Evolutionary conservation across 2,329 filamentous ascomycete genomes (phyloP).

Genomic region (Lachnellula hyalina): DNA sequence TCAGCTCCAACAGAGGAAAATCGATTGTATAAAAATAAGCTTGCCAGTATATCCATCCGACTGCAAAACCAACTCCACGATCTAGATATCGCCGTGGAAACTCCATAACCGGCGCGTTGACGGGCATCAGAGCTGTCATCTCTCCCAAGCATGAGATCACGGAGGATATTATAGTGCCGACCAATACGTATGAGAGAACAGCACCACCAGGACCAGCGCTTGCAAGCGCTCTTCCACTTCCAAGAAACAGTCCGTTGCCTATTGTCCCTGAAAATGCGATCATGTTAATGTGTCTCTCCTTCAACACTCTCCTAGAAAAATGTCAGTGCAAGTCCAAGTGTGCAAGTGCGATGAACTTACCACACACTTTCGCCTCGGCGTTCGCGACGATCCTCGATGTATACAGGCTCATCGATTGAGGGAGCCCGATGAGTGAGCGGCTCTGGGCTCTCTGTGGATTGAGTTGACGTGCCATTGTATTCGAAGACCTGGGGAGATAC

Average conservation of each 20-base stretch:
- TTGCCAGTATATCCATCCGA: constrained; percentile 28
- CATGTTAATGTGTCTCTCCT: constrained; percentile 40
- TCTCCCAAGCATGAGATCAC: constrained; percentile 40
- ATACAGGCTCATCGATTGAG: constrained; percentile 20
- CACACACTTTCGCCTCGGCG: constrained; percentile 26
- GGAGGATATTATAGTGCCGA: constrained; percentile 39
- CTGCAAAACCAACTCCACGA: constrained; percentile 35
- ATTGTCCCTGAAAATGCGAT: constrained; percentile 41
- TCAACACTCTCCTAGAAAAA: constrained; percentile 34
- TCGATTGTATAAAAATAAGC: neutral
- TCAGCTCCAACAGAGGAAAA: too few species aligned
- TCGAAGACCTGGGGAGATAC: constrained; percentile 25
- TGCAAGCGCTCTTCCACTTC: constrained; percentile 36
- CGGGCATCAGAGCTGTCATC: constrained; percentile 37
- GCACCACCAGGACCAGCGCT: constrained; percentile 38
- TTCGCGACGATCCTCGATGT: constrained; percentile 24
- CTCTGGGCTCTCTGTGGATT: constrained; percentile 20
- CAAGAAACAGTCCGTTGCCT: constrained; percentile 39
- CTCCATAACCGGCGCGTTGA: constrained; percentile 36
- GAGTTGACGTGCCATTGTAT: constrained; percentile 12
- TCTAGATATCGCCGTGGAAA: constrained; percentile 35
- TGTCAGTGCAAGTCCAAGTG: constrained; percentile 5
- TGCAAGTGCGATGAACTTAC: constrained; percentile 12
- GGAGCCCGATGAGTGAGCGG: constrained; percentile 15
- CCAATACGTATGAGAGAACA: constrained; percentile 37